A percentile compares a stretch with the other conserved stretches of the same genome.
Evolutionary conservation across 768 basidiomycete genomes (phyloP).

Genomic region (Suillus decipiens): DNA sequence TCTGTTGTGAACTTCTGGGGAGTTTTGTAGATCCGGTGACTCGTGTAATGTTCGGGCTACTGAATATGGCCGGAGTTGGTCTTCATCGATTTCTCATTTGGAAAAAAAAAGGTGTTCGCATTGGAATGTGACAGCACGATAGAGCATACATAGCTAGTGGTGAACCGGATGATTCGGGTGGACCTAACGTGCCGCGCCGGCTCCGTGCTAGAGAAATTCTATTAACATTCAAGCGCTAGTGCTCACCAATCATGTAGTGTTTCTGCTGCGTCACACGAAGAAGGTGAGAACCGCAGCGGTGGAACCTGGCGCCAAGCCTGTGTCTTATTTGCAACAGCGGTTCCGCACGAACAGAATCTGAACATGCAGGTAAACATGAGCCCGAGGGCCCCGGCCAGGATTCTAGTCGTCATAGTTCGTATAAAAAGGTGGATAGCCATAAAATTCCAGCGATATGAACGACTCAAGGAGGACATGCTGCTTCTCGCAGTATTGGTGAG

Average conservation of each 20-base stretch:
- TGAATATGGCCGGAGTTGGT: background rate
- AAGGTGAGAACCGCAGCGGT: background rate
- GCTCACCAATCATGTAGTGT: background rate
- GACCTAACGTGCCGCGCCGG: background rate
- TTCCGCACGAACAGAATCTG: background rate
- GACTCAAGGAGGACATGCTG: slow-evolving; percentile 4
- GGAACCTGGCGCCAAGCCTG: background rate
- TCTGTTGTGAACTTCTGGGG: background rate
- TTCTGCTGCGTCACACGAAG: background rate
- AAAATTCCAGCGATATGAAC: background rate
- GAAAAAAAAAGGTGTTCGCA: background rate
- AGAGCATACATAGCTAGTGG: background rate
- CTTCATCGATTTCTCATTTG: background rate
- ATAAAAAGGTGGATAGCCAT: background rate
- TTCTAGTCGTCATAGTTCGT: background rate
- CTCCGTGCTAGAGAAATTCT: background rate
- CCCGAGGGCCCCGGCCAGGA: background rate
- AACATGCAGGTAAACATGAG: background rate
- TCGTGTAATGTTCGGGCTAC: background rate
- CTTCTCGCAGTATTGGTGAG: background rate
- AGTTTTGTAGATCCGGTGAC: background rate
- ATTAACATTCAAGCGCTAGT: background rate
- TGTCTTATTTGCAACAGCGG: background rate
- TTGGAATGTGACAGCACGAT: background rate
- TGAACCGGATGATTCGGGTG: background rate